Evolutionary conservation across 495 filamentous ascomycete species (phyloP).

Genomic region (Penicillium lagena): DNA sequence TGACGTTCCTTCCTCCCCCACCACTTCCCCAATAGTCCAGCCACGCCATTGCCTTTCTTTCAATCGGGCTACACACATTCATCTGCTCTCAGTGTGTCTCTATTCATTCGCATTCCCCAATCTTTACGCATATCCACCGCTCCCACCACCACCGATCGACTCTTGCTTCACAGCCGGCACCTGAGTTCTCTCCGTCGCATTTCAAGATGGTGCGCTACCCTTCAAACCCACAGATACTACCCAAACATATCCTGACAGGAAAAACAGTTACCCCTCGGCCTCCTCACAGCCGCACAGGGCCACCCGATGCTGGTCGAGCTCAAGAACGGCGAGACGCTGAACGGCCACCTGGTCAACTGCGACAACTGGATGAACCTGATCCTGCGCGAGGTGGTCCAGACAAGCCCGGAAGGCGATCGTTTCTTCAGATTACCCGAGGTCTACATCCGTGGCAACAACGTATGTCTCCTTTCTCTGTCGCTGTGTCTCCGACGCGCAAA

Average conservation of each 20-base stretch:
- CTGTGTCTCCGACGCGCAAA: background rate
- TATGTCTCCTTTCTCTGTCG: conserved; percentile 31
- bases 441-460: conserved; percentile 95
- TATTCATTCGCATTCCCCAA: background rate
- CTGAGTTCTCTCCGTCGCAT: conserved; percentile 10
- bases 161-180: too few species aligned
- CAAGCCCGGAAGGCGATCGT: conserved; percentile 87
- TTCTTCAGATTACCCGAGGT: conserved; percentile 89
- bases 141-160: conserved; percentile 5
- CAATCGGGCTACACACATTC: too few species aligned
- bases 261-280: conserved; percentile 77
- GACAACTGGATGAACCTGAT: conserved; percentile 99
- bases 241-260: too few species aligned
- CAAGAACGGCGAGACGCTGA: conserved; percentile 96
- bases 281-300: conserved; percentile 92
- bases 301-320: conserved; percentile 99
- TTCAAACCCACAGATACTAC: too few species aligned
- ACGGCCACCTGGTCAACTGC: conserved; percentile 90
- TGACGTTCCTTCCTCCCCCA: too few species aligned
- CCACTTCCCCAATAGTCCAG: too few species aligned
- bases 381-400: conserved; percentile 95
- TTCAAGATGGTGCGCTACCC: conserved; percentile 15
- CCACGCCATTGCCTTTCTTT: too few species aligned
- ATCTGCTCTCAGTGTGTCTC: background rate
- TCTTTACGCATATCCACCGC: conserved; percentile 2